phyloP scores from a whole-genome alignment of 352 stramenopile genomes.

The Globisporangium iwayamae region DNA sequence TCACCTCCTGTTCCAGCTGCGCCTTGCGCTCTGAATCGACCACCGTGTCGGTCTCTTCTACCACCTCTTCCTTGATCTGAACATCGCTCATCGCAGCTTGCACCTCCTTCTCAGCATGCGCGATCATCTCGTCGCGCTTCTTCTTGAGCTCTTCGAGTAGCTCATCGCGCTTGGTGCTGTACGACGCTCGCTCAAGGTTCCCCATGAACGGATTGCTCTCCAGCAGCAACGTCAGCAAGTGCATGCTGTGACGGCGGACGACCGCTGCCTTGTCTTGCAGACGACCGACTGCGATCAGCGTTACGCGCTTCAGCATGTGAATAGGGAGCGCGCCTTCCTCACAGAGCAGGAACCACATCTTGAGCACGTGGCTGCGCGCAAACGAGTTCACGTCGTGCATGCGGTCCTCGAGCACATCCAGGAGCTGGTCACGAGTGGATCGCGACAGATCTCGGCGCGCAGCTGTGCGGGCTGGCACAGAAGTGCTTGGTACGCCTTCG shows the following conservation, averaged over 20 bases:
- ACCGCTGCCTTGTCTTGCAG: conserved; percentile 93
- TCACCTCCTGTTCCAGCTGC: conserved; percentile 62
- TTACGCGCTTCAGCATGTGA: conserved; percentile 74
- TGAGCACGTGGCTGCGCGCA: conserved; percentile 88
- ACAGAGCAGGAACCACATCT: conserved; percentile 86
- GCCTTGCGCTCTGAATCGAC: conserved; percentile 37
- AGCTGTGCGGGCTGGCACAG: not conserved
- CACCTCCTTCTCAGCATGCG: conserved; percentile 72
- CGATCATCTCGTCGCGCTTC: conserved; percentile 76
- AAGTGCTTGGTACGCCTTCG: conserved; percentile 6
- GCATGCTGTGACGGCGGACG: conserved; percentile 84
- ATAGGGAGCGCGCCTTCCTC: conserved; percentile 86
- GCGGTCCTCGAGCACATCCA: conserved; percentile 88
- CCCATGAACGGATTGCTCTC: conserved; percentile 95
- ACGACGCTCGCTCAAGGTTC: conserved; percentile 82
- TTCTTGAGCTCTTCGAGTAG: conserved; percentile 57
- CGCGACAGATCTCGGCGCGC: conserved; percentile 44
- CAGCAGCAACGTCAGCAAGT: conserved; percentile 88
- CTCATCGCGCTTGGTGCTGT: conserved; percentile 77
- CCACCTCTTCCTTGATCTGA: conserved; percentile 6
- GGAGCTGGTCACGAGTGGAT: conserved; percentile 66
- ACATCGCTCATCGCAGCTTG: conserved; percentile 48
- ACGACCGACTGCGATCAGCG: conserved; percentile 80
- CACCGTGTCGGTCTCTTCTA: conserved; percentile 3
- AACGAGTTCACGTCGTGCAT: conserved; percentile 93